Percentiles rank a stretch among this genome's conserved stretches.
Evolutionary conservation across 2,329 filamentous ascomycete genomes (phyloP).

Genomic region (Leptographium flavum): DNA sequence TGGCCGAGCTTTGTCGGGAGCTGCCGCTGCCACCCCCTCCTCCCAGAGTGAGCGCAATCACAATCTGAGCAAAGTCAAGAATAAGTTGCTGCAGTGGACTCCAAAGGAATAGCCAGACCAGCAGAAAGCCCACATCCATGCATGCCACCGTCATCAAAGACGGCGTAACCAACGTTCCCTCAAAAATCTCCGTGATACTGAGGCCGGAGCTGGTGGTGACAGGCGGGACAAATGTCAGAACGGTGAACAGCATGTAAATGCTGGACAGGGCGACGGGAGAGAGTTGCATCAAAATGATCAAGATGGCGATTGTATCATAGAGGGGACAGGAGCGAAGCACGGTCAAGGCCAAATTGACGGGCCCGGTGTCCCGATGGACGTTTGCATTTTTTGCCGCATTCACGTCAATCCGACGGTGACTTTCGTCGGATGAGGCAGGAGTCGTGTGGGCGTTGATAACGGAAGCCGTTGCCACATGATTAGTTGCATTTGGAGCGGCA

Average conservation of each 20-base stretch:
- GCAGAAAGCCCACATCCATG: constrained; percentile 69
- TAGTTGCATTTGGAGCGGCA: background rate
- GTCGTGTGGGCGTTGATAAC: constrained; percentile 2
- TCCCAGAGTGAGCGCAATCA: constrained; percentile 81
- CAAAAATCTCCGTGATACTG: constrained; percentile 82
- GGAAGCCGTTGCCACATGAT: background rate
- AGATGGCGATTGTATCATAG: constrained; percentile 88
- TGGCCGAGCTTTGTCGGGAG: constrained; percentile 52
- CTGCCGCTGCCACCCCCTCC: constrained; percentile 51
- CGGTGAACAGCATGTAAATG: constrained; percentile 85
- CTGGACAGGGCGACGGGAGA: constrained; percentile 76
- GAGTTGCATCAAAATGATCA: constrained; percentile 88
- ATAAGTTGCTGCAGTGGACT: constrained; percentile 76
- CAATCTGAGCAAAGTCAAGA: constrained; percentile 79
- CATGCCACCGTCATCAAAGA: constrained; percentile 73
- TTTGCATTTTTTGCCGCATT: constrained; percentile 54
- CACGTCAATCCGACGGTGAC: constrained; percentile 54
- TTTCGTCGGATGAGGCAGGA: constrained; percentile 25
- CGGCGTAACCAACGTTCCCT: constrained; percentile 72
- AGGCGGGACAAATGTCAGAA: constrained; percentile 81
- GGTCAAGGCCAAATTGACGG: constrained; percentile 65
- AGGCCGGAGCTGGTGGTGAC: constrained; percentile 63
- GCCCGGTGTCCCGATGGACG: constrained; percentile 54
- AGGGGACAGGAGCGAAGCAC: constrained; percentile 83
- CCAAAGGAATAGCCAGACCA: constrained; percentile 81